Percentiles rank a stretch among this genome's conserved stretches.
Conservation (phyloP, 768 basidiomycete genomes). For the Dacryopinax primogenitus region DNA sequence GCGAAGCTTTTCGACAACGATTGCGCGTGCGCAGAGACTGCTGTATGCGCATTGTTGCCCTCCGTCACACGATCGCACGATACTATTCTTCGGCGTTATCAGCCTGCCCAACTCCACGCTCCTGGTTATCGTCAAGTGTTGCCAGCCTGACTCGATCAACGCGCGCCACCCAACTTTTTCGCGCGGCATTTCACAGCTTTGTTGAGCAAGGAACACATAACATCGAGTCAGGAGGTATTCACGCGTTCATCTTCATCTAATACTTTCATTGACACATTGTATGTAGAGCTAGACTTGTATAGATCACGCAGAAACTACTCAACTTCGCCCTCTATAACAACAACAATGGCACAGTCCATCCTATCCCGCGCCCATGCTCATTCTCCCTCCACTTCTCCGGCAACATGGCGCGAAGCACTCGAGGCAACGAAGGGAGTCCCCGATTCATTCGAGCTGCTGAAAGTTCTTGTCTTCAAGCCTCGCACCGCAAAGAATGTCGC, state of each 20-base stretch:
- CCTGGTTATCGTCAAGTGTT: neutral
- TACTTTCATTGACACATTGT: neutral
- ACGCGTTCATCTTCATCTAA: neutral
- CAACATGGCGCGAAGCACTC: constrained; percentile 64
- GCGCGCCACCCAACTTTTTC: constrained; percentile 8
- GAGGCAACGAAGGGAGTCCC: constrained; percentile 33
- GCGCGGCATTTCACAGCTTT: constrained; percentile 3
- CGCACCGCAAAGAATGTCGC: constrained; percentile 84
- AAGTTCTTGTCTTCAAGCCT: constrained; percentile 89
- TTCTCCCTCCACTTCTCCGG: constrained; percentile 50
- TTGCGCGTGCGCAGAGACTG: neutral
- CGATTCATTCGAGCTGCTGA: constrained; percentile 53
- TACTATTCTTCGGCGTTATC: neutral
- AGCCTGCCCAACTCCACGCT: neutral
- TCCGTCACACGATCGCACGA: neutral
- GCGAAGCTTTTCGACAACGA: neutral
- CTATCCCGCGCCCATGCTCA: constrained; percentile 35
- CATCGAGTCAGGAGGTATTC: neutral
- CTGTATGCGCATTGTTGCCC: constrained; percentile 7
- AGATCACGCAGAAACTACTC: constrained; percentile 15
- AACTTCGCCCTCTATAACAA: constrained; percentile 18
- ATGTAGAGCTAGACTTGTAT: neutral
- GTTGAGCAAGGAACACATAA: neutral
- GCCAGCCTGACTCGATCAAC: constrained; percentile 2
- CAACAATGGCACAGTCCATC: constrained; percentile 17